Evolutionary conservation across 371 early-diverging fungal genomes (phyloP).

Genomic region (Fennellomyces sp.): DNA sequence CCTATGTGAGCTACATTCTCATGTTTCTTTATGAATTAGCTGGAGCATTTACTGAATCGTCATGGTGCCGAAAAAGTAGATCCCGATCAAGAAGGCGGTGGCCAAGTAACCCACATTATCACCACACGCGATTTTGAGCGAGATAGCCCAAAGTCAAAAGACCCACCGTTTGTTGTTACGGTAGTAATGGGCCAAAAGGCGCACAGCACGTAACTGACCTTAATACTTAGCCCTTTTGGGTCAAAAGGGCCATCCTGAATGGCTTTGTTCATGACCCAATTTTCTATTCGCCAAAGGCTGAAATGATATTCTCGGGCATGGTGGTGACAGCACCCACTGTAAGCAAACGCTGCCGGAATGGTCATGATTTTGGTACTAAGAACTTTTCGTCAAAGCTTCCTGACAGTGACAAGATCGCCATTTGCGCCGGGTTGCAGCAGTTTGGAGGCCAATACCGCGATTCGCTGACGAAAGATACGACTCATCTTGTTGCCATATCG

Average conservation of each 20-base stretch:
- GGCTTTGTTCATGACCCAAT: conserved; percentile 39
- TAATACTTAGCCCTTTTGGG: conserved; percentile 22
- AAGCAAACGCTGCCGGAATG: background rate
- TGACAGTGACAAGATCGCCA: conserved; percentile 39
- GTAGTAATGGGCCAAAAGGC: too few species aligned
- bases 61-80: background rate
- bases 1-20: too few species aligned
- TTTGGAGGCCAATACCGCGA: conserved; percentile 63
- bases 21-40: background rate
- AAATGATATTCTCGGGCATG: conserved; percentile 62
- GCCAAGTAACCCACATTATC: background rate
- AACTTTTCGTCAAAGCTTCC: too few species aligned
- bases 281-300: conserved; percentile 56
- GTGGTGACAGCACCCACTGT: conserved; percentile 54
- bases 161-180: background rate
- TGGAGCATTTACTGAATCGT: background rate
- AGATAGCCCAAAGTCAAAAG: background rate
- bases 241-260: conserved; percentile 17
- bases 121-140: background rate
- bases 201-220: too few species aligned
- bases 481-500: conserved; percentile 58
- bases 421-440: conserved; percentile 52
- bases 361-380: too few species aligned
- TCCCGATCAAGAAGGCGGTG: background rate
- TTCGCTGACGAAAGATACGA: conserved; percentile 50